Base-by-base conservation (phyloP, 148 eudicot species). In the Silene latifolia region DNA sequence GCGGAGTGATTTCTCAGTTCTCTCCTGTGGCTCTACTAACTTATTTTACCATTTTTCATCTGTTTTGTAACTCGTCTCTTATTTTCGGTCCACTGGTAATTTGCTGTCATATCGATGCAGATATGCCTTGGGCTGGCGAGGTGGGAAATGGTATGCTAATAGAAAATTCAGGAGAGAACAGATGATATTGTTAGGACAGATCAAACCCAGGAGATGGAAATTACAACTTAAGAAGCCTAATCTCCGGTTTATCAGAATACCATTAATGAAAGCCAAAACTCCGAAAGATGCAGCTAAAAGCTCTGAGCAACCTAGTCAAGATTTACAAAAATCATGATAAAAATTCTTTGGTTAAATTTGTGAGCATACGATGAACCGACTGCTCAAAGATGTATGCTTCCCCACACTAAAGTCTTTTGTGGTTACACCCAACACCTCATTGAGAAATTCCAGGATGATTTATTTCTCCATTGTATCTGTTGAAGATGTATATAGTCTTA, bases 121-220 rank as follows among this genome's bases (percentile, higher is more conserved):
- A 79, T 92, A 89, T 74, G 89, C 79, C 32, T 76, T 95, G 80
- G 98, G 99, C 59, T 95, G 93, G 96, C 87, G 97, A 61, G 96
- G 97, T 67, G 99, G 99, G 51, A 86, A 78, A 76, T 89, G 99
- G 97, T 90, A 85, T 68, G 88, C 93, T 18, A 89, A 83, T 82
- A 86, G 97, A 72, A 88, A 83, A 67, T 89, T 89, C 71, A 81
- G 82, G 76, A 92, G 74, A 81, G 97, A 92, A 57, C 97, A 95
- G 76, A 82, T 95, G 99, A 92, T 89, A 81, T 74, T 86, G 76
- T 75, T 90, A 11, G 98, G 96, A 69, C 97, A 90, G 59, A 80
- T 83, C 63, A 94, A 89, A 80, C 93, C 97, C 61, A 87, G 78
- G 79, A 79, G 81, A 77, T 90, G 93, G 96, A 91, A 73, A 73